Conservation (phyloP, 78 protist species). For the Anaeramoeba ignava region DNA sequence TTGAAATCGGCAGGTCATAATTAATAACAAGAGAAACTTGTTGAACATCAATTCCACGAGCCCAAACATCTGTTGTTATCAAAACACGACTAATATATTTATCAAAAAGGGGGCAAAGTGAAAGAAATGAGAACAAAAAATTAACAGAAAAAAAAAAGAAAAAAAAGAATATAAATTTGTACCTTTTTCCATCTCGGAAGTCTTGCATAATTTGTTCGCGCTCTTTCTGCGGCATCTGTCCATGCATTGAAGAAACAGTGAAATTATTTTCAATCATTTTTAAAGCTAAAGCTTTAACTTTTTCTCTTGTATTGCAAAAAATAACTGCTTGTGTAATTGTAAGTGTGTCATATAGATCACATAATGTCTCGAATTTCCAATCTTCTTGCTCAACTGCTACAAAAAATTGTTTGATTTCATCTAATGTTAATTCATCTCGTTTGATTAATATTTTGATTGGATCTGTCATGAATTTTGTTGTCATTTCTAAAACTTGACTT, state of each 20-base stretch:
- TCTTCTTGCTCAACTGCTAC: neutral
- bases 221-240: constrained; percentile 81
- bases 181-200: constrained; percentile 68
- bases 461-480: constrained; percentile 74
- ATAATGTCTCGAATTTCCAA: constrained; percentile 97
- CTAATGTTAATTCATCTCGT: constrained; percentile 93
- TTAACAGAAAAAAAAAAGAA: too few relatives aligned
- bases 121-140: too few relatives aligned
- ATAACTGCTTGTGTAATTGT: constrained; percentile 83
- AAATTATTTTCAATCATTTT: too few relatives aligned
- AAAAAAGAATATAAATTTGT: too few relatives aligned
- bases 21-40: too few relatives aligned
- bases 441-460: constrained; percentile 84
- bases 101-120: too few relatives aligned
- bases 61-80: too few relatives aligned
- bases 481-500: constrained; percentile 64
- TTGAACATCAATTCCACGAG: too few relatives aligned
- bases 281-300: neutral
- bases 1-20: too few relatives aligned
- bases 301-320: neutral
- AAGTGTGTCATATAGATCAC: constrained; percentile 91
- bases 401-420: constrained; percentile 63
- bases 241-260: constrained; percentile 88
- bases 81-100: too few relatives aligned
- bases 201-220: constrained; percentile 70